A percentile compares a stretch with the other conserved stretches of the same genome.
Conservation (phyloP, 2,329 filamentous ascomycete genomes). For the Metarhizium rileyi region DNA sequence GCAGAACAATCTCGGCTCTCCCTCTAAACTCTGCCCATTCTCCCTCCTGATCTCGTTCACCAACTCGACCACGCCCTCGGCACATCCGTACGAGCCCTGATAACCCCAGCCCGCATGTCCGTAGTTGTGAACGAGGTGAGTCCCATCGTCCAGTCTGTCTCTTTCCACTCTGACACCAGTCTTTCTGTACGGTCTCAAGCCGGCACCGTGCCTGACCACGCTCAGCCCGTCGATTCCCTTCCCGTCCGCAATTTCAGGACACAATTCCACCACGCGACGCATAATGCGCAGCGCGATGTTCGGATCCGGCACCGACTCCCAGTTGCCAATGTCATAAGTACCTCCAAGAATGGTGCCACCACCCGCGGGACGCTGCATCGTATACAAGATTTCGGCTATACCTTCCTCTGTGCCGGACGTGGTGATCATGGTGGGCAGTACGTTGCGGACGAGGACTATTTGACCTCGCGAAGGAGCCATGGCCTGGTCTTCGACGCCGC, state of each 20-base stretch:
- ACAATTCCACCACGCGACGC: slow-evolving; percentile 58
- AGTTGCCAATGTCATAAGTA: slow-evolving; percentile 68
- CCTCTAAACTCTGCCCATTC: slow-evolving; percentile 17
- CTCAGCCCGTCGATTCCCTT: slow-evolving; percentile 64
- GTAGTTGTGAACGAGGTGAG: slow-evolving; percentile 69
- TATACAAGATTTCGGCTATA: slow-evolving; percentile 62
- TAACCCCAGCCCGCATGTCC: slow-evolving; percentile 75
- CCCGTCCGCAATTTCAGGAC: slow-evolving; percentile 53
- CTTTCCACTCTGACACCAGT: slow-evolving; percentile 67
- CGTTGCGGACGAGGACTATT: slow-evolving; percentile 73
- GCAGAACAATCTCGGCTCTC: slow-evolving; percentile 21
- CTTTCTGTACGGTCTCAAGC: slow-evolving; percentile 64
- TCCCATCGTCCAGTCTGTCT: slow-evolving; percentile 38
- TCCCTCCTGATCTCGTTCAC: slow-evolving; percentile 47
- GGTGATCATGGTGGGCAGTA: slow-evolving; percentile 58
- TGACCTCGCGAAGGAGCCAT: slow-evolving; percentile 76
- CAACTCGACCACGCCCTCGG: slow-evolving; percentile 54
- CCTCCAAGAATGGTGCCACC: slow-evolving; percentile 84
- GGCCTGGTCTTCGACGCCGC: slow-evolving; percentile 67
- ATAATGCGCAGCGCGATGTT: slow-evolving; percentile 78
- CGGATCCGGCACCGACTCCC: slow-evolving; percentile 70
- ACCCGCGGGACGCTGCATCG: slow-evolving; percentile 71
- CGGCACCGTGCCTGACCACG: slow-evolving; percentile 73
- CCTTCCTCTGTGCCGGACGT: slow-evolving; percentile 67
- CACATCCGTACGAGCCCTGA: slow-evolving; percentile 60